Conservation (phyloP, 805 yeast species). For the Candida sphagnicola region DNA sequence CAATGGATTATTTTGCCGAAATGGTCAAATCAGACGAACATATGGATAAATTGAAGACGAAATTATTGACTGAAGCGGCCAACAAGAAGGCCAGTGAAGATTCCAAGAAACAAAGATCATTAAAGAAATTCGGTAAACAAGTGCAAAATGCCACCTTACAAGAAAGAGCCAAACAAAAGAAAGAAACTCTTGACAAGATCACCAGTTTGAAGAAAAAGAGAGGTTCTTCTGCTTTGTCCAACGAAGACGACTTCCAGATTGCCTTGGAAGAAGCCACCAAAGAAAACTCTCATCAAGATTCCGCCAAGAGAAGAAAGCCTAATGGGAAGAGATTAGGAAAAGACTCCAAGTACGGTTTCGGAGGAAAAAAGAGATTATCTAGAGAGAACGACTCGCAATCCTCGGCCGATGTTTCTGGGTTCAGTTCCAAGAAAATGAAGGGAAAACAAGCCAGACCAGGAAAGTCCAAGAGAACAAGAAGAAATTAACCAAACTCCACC, state of each 20-base stretch:
- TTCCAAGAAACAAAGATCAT: constrained; percentile 88
- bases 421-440: constrained; percentile 52
- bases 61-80: constrained; percentile 72
- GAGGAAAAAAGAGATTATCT: constrained; percentile 73
- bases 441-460: constrained; percentile 34
- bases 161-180: constrained; percentile 90
- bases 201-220: constrained; percentile 89
- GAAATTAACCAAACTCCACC: constrained; percentile 9
- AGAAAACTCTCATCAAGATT: constrained; percentile 25
- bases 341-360: constrained; percentile 68
- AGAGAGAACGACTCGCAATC: constrained; percentile 72
- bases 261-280: constrained; percentile 87
- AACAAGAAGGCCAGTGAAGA: constrained; percentile 90
- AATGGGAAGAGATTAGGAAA: constrained; percentile 68
- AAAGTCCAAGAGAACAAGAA: constrained; percentile 37
- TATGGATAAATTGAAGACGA: constrained; percentile 87
- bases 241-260: constrained; percentile 75
- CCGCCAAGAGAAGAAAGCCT: constrained; percentile 51
- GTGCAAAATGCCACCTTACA: constrained; percentile 92
- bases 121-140: constrained; percentile 96
- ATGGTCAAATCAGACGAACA: constrained; percentile 98
- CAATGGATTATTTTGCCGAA: constrained; percentile 95
- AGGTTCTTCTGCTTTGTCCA: constrained; percentile 64
- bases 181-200: constrained; percentile 83
- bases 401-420: constrained; percentile 61